phyloP scores from a whole-genome alignment of 108 stramenopile genomes.

The Cyclostephanos tholiformis region DNA sequence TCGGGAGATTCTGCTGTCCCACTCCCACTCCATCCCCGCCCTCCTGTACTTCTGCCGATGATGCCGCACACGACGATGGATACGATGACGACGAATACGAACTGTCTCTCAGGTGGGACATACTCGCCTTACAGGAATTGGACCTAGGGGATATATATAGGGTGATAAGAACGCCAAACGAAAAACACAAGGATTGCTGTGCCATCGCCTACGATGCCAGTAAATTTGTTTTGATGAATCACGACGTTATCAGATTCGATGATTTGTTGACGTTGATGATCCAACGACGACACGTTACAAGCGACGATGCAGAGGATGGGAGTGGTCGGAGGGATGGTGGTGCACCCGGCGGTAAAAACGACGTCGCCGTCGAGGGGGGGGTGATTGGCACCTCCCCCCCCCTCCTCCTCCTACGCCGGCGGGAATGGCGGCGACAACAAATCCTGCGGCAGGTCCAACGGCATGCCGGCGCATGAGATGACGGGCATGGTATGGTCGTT shows the following conservation, averaged over 20 bases:
- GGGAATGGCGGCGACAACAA: not conserved
- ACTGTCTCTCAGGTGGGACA: conserved; percentile 42
- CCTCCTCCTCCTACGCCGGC: not conserved
- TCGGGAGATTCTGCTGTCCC: conserved; percentile 44
- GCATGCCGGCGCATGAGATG: conserved; percentile 55
- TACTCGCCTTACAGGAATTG: conserved; percentile 81
- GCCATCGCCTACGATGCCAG: conserved; percentile 55
- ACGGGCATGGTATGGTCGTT: conserved; percentile 64
- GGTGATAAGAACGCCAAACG: conserved; percentile 57
- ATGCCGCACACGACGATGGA: not conserved
- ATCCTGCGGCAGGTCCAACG: conserved; percentile 47
- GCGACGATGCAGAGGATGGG: conserved; percentile 4
- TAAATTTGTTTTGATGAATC: conserved; percentile 50
- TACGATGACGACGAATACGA: conserved; percentile 5
- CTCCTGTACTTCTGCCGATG: not conserved
- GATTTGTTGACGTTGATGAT: conserved; percentile 65
- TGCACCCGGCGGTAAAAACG: too few species aligned
- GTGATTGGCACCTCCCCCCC: not conserved
- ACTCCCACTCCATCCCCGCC: conserved; percentile 6
- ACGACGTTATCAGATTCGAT: conserved; percentile 69
- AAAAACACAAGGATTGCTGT: conserved; percentile 74
- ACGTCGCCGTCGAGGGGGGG: too few species aligned
- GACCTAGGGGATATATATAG: conserved; percentile 68
- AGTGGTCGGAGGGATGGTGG: too few species aligned
- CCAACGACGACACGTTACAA: too few species aligned